Percentiles rank a stretch among this genome's conserved stretches.
Evolutionary conservation across 2,329 filamentous ascomycete species (phyloP).

Genomic region (Trichophyton rubrum): DNA sequence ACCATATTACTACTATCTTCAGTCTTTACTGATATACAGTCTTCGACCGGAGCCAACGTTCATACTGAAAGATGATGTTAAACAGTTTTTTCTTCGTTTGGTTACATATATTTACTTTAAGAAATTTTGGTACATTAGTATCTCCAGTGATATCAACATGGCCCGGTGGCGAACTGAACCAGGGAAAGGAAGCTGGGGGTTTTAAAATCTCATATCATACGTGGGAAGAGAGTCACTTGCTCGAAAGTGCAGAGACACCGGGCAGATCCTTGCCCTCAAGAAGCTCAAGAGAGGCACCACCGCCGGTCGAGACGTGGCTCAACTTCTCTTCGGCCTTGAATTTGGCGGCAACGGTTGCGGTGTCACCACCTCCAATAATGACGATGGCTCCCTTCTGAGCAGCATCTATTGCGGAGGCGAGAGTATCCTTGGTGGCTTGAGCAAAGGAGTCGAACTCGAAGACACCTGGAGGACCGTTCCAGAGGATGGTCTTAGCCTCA

Average conservation of each 20-base stretch:
- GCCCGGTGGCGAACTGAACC: background rate
- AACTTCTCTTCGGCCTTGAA: slow-evolving; percentile 93
- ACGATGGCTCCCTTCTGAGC: slow-evolving; percentile 81
- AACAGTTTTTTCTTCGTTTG: background rate
- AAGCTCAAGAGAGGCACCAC: slow-evolving; percentile 87
- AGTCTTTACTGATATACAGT: background rate
- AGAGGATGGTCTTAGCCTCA: slow-evolving; percentile 89
- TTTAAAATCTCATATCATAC: background rate
- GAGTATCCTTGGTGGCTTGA: slow-evolving; percentile 77
- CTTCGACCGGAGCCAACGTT: background rate
- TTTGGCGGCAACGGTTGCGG: slow-evolving; percentile 93
- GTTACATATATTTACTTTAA: background rate
- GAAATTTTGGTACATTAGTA: background rate
- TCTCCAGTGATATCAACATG: background rate
- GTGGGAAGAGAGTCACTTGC: slow-evolving; percentile 36
- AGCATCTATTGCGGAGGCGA: slow-evolving; percentile 75
- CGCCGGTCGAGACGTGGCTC: slow-evolving; percentile 94
- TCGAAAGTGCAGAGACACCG: slow-evolving; percentile 81
- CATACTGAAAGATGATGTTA: background rate
- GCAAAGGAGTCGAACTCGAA: slow-evolving; percentile 97
- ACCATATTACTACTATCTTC: background rate
- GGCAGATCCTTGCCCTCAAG: slow-evolving; percentile 97
- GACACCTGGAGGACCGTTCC: slow-evolving; percentile 95
- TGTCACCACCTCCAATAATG: slow-evolving; percentile 97
- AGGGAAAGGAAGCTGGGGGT: background rate